These are phyloP conservation scores for Emergomyces orientalis DNA, from an alignment of 2,329 filamentous ascomycete genomes.

Conservation along the genomic window DNA sequence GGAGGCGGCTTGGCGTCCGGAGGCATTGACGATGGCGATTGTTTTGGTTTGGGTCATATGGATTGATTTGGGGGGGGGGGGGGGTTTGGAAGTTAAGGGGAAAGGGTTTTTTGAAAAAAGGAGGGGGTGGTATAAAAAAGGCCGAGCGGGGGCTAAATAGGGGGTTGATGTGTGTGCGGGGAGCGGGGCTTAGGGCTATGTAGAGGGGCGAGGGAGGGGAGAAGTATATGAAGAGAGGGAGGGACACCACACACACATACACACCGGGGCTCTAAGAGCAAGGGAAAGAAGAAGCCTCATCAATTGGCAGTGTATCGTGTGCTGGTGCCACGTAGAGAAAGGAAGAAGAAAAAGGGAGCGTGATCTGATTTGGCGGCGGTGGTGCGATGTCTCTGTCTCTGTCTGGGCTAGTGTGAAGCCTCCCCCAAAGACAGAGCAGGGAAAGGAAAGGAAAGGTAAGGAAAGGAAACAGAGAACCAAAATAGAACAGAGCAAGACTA, in stretches of 20 bases:
- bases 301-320: background rate
- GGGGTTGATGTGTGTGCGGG: no score
- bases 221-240: background rate
- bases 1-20: conserved; percentile 89
- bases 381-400: background rate
- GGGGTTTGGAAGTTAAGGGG: background rate
- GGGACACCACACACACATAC: background rate
- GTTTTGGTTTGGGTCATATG: conserved; percentile 48
- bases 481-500: background rate
- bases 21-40: conserved; percentile 91
- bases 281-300: background rate
- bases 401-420: background rate
- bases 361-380: background rate
- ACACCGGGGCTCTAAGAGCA: conserved; percentile 3
- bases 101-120: background rate
- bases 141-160: no score
- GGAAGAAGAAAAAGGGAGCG: background rate
- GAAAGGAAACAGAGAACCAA: background rate
- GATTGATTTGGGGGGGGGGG: conserved; percentile 8
- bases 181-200: no score
- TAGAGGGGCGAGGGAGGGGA: no score
- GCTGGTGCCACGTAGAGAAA: background rate
- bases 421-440: background rate
- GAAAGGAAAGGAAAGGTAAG: background rate
- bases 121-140: background rate